Percentiles rank a stretch among this genome's conserved stretches.
phyloP scores from a whole-genome alignment of 2,329 filamentous ascomycete genomes.

The Beauveria caledonica region DNA sequence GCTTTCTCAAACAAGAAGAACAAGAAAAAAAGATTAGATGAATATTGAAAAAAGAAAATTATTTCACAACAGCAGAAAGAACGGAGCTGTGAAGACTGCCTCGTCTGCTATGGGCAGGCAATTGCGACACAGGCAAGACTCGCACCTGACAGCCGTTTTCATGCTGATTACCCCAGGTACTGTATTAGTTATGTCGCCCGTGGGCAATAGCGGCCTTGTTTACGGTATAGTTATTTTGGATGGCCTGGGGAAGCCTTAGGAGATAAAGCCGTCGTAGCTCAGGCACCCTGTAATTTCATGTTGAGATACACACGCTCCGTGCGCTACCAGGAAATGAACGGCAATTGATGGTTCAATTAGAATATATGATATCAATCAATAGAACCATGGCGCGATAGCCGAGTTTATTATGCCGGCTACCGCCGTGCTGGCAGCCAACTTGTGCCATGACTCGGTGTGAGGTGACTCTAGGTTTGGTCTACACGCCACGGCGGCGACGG shows the following conservation, averaged over 20 bases:
- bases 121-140: background rate
- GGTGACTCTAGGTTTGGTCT: background rate
- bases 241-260: too few relatives aligned
- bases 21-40: background rate
- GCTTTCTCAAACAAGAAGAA: background rate
- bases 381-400: conserved; percentile 2
- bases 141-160: background rate
- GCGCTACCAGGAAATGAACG: background rate
- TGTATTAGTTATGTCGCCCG: background rate
- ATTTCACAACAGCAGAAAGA: background rate
- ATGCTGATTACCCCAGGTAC: background rate
- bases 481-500: background rate
- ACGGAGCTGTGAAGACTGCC: background rate
- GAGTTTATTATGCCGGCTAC: background rate
- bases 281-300: too few relatives aligned
- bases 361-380: background rate
- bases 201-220: background rate
- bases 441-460: background rate
- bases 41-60: background rate
- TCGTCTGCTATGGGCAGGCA: background rate
- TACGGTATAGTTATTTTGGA: too few relatives aligned
- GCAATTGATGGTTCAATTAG: background rate
- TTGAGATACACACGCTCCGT: background rate
- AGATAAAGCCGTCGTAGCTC: background rate
- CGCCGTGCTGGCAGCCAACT: background rate